A percentile compares a stretch with the other conserved stretches of the same genome.
Conservation (phyloP, 208 protist species). For the Herpetomonas samuelpessoai region DNA sequence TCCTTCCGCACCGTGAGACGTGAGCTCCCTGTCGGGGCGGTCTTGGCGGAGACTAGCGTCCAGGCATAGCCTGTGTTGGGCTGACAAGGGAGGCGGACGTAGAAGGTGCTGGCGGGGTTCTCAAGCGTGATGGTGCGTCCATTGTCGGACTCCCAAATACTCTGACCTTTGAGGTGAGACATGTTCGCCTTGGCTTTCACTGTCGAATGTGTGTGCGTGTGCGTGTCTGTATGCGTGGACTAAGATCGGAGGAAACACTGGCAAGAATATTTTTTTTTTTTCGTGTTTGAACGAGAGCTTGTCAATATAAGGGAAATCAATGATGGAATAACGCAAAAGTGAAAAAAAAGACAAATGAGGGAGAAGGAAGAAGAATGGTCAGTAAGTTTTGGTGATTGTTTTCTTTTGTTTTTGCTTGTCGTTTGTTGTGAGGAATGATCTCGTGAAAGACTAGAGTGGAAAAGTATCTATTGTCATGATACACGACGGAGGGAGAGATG, state of each 20-base stretch:
- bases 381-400: not conserved
- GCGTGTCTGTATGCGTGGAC: not conserved
- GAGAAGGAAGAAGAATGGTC: not conserved
- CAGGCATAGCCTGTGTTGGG: conserved; percentile 13
- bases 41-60: not conserved
- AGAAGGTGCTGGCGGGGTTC: not conserved
- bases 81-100: conserved; percentile 6
- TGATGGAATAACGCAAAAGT: not conserved
- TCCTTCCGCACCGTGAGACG: not conserved
- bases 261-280: conserved; percentile 1
- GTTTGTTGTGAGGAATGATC: not conserved
- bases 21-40: not conserved
- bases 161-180: conserved; percentile 3
- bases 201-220: not conserved
- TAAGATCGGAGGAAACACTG: too few species aligned
- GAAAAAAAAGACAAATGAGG: conserved; percentile 10
- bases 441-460: conserved; percentile 2
- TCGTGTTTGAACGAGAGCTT: not conserved
- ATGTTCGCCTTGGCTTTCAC: not conserved
- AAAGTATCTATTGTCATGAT: not conserved
- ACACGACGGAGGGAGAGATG: too few species aligned
- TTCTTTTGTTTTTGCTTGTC: too few species aligned
- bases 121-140: not conserved
- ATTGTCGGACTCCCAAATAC: conserved; percentile 8
- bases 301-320: conserved; percentile 1